Evolutionary conservation across 768 basidiomycete genomes (phyloP).

Genomic region (Fomitopsis pulvina): DNA sequence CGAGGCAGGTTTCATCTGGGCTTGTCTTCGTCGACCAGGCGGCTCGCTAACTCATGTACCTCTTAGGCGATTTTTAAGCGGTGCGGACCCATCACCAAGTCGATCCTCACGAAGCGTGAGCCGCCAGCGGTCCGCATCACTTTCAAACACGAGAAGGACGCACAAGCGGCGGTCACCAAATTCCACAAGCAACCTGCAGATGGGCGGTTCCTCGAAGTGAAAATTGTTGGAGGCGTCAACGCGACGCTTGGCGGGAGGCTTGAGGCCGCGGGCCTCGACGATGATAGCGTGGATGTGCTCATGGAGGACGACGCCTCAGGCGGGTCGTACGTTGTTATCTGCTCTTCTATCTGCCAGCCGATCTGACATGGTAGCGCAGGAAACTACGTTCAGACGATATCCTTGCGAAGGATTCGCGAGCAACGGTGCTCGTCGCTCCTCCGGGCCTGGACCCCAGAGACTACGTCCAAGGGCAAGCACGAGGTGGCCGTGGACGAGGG

Average conservation of each 20-base stretch:
- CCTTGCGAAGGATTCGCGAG: conserved; percentile 56
- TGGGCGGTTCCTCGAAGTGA: conserved; percentile 64
- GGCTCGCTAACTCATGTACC: background rate
- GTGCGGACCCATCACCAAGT: conserved; percentile 57
- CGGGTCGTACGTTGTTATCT: conserved; percentile 47
- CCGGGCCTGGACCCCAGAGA: conserved; percentile 56
- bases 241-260: conserved; percentile 48
- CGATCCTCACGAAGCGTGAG: conserved; percentile 27
- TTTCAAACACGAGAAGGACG: conserved; percentile 58
- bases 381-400: conserved; percentile 85
- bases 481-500: conserved; percentile 22
- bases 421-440: conserved; percentile 60
- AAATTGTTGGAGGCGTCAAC: conserved; percentile 51
- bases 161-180: conserved; percentile 60
- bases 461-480: conserved; percentile 32
- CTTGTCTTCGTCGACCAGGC: background rate
- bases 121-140: conserved; percentile 60
- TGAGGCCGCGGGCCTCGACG: conserved; percentile 43
- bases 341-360: background rate
- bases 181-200: conserved; percentile 82
- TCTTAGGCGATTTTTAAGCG: conserved; percentile 70
- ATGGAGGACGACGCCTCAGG: conserved; percentile 39
- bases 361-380: conserved; percentile 34
- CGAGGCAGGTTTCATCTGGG: conserved; percentile 28
- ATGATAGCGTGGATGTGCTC: conserved; percentile 41